Evolutionary conservation across 169 alveolate genomes (phyloP), one percentile per base, ranked within the genome.

Genomic region (Eimeria necatrix): DNA sequence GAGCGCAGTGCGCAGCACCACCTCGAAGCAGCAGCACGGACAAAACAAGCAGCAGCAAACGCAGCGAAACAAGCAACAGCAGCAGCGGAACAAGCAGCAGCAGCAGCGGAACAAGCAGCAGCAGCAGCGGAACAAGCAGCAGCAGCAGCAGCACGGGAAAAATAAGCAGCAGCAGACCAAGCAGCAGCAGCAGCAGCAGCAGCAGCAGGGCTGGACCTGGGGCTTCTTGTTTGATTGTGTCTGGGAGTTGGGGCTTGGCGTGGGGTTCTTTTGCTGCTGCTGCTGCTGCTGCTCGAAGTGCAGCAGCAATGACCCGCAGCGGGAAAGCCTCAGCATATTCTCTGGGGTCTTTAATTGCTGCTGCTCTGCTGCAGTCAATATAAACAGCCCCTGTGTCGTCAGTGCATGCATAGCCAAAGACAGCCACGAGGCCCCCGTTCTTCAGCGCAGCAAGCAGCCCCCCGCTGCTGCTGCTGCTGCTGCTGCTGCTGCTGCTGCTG

Each of bases 91-190:
- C 41, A 20, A 12, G 24, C 76, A 64, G 24, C 76, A 64, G 68
- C 68, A 56, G 76, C 76, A 61, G n/a, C n/a, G n/a, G n/a, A n/a
- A n/a, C n/a, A n/a, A n/a, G 74, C 74, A 61, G 22, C n/a, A 61
- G 24, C 76, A 7, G 76, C 76, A 64, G 76, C 76, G 0, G 46
- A 22, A 14, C 74, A 12, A 18, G 22, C 22, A 64, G 74, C 18
- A 64, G 22, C 49, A 22, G 80, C 80, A 22, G 49, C 80, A 70
- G 80, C 78, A 68, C 6, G 32, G n/a, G 73, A 4, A 61, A 20
- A 10, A 6, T 7, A 61, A 61, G 73, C 73, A 61, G 73, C 73
- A 61, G 73, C 73, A 61, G 73, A 20, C 12, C 6, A 20, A 61
- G 18, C 73, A 61, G 73, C 73, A 61, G 73, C 73, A 61, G 73